Percentiles rank a stretch among this genome's conserved stretches.
phyloP scores from a whole-genome alignment of 495 filamentous ascomycete genomes.

The Hapsidospora chrysogenum region DNA sequence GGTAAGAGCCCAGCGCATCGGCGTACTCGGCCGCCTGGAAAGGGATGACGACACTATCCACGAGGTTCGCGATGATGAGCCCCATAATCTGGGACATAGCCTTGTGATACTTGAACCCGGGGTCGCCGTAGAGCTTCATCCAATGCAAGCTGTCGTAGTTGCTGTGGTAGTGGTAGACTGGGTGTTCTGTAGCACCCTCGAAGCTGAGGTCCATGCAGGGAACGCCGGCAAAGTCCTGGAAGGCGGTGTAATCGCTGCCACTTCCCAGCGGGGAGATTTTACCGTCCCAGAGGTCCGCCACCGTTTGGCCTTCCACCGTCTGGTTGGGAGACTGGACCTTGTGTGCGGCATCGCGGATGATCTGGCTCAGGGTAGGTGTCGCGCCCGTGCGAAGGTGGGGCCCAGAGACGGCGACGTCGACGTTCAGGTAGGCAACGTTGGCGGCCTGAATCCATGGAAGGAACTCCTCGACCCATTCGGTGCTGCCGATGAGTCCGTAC shows the following conservation, averaged over 20 bases:
- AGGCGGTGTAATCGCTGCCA: constrained; percentile 80
- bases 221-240: constrained; percentile 79
- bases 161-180: constrained; percentile 67
- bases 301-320: constrained; percentile 57
- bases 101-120: constrained; percentile 67
- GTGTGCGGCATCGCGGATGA: constrained; percentile 51
- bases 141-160: constrained; percentile 90
- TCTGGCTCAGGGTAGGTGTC: constrained; percentile 62
- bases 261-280: constrained; percentile 53
- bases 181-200: constrained; percentile 23
- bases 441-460: constrained; percentile 64
- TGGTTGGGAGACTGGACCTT: constrained; percentile 71
- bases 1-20: constrained; percentile 41
- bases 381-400: constrained; percentile 51
- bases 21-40: constrained; percentile 68
- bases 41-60: constrained; percentile 61
- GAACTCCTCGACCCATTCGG: constrained; percentile 92
- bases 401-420: constrained; percentile 68
- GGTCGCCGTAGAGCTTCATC: constrained; percentile 73
- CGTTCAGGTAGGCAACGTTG: constrained; percentile 80
- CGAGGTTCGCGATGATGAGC: constrained; percentile 62
- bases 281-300: constrained; percentile 60
- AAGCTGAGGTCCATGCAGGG: constrained; percentile 81
- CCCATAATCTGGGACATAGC: constrained; percentile 65
- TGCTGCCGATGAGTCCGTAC: constrained; percentile 83